phyloP scores from a whole-genome alignment of 176 grass and related monocot genomes.

The Rhynchospora breviuscula region DNA sequence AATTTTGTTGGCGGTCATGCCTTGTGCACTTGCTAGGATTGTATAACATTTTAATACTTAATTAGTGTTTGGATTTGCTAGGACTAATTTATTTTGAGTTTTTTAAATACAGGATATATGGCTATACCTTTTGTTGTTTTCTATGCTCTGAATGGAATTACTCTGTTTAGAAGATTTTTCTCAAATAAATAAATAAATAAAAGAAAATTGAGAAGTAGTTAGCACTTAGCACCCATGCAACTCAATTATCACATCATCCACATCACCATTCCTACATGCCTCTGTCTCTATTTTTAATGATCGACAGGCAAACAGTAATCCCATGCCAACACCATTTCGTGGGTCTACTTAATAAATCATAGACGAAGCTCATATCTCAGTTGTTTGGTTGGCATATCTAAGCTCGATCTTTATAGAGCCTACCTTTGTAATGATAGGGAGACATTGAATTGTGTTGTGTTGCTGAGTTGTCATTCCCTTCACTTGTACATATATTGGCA shows the following conservation, averaged over 20 bases:
- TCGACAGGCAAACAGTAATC: neutral
- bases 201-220: neutral
- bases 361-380: neutral
- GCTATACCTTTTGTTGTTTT: too few species aligned
- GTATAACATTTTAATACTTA: too few species aligned
- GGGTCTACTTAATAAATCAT: neutral
- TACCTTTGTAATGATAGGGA: neutral
- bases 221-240: conserved; percentile 1
- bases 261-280: neutral
- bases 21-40: too few species aligned
- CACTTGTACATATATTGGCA: neutral
- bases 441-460: neutral
- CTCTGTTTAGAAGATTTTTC: too few species aligned
- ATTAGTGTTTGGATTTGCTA: too few species aligned
- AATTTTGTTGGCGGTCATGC: too few species aligned
- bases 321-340: neutral
- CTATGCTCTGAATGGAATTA: too few species aligned
- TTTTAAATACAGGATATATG: too few species aligned
- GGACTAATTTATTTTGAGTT: too few species aligned
- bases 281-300: neutral
- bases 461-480: neutral
- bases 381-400: neutral
- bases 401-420: neutral
- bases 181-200: too few species aligned
- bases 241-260: neutral